These are phyloP conservation scores for Castanopsis chinensis DNA, from an alignment of 306 rosid species.

Conservation along the genomic window DNA sequence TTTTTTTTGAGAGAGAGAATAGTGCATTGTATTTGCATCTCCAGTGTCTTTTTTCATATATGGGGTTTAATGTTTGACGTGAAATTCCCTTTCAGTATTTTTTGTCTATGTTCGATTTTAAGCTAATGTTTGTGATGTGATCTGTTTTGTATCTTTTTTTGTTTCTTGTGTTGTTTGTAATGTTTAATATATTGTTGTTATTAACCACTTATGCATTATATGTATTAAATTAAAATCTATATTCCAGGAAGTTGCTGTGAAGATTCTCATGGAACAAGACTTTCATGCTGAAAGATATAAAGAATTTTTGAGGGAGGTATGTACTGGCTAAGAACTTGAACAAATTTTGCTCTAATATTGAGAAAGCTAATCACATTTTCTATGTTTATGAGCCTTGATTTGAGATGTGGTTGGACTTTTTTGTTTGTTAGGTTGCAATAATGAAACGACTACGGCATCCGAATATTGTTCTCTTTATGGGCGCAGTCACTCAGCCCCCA, in stretches of 20 bases:
- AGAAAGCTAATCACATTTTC: not conserved
- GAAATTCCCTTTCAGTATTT: constrained; percentile 13
- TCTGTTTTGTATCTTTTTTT: not conserved
- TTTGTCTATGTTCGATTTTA: constrained; percentile 17
- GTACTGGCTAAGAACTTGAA: constrained; percentile 14
- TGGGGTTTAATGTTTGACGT: constrained; percentile 11
- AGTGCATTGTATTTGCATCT: constrained; percentile 6
- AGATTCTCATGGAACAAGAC: constrained; percentile 97
- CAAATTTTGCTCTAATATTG: not conserved
- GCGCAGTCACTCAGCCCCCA: constrained; percentile 96
- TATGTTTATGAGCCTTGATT: constrained; percentile 16
- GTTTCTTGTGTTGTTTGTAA: not conserved
- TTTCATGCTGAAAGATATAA: constrained; percentile 81
- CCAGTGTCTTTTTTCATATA: not conserved
- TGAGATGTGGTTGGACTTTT: constrained; percentile 24
- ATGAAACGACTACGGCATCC: constrained; percentile 97
- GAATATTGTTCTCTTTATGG: constrained; percentile 95
- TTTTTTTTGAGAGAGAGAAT: not conserved
- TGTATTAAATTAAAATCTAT: constrained; percentile 7
- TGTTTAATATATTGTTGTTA: not conserved
- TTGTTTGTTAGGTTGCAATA: constrained; percentile 73
- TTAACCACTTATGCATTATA: not conserved
- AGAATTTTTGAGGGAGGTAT: constrained; percentile 96
- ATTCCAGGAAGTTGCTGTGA: constrained; percentile 94
- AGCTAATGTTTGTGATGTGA: constrained; percentile 7